phyloP scores from a whole-genome alignment of 1,139 yeast genomes.

The Keqinozyma sinolaborantium region DNA sequence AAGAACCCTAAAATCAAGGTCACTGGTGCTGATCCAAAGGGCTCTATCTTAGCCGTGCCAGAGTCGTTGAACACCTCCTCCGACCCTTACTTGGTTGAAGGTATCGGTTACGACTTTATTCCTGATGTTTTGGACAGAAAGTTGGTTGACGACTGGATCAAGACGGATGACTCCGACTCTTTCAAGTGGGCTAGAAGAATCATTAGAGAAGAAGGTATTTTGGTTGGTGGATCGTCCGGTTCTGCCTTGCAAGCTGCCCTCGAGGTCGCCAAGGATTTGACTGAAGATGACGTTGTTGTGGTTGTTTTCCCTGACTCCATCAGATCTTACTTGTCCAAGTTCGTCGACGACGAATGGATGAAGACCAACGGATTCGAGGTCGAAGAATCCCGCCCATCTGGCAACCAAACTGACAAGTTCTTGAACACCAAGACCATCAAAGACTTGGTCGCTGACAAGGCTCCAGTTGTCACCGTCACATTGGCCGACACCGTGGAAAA shows the following conservation, averaged over 20 bases:
- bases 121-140: slow-evolving; percentile 76
- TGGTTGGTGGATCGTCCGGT: slow-evolving; percentile 89
- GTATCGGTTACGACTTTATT: slow-evolving; percentile 87
- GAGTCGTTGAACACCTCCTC: slow-evolving; percentile 62
- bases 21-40: slow-evolving; percentile 84
- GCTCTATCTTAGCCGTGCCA: slow-evolving; percentile 82
- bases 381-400: slow-evolving; percentile 41
- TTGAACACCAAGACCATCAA: slow-evolving; percentile 49
- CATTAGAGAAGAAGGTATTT: slow-evolving; percentile 80
- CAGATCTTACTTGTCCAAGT: slow-evolving; percentile 83
- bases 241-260: slow-evolving; percentile 81
- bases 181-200: slow-evolving; percentile 80
- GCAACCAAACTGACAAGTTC: slow-evolving; percentile 51
- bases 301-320: slow-evolving; percentile 86
- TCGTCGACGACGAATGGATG: slow-evolving; percentile 93
- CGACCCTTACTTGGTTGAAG: slow-evolving; percentile 78
- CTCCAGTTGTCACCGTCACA: slow-evolving; percentile 78
- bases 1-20: slow-evolving; percentile 60
- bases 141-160: slow-evolving; percentile 75
- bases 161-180: slow-evolving; percentile 81
- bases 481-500: slow-evolving; percentile 59
- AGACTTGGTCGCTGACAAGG: slow-evolving; percentile 61
- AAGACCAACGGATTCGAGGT: slow-evolving; percentile 66
- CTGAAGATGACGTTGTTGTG: slow-evolving; percentile 73
- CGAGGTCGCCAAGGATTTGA: slow-evolving; percentile 63